Conservation (phyloP, 2,329 filamentous ascomycete genomes). For the Colletotrichum siamense region DNA sequence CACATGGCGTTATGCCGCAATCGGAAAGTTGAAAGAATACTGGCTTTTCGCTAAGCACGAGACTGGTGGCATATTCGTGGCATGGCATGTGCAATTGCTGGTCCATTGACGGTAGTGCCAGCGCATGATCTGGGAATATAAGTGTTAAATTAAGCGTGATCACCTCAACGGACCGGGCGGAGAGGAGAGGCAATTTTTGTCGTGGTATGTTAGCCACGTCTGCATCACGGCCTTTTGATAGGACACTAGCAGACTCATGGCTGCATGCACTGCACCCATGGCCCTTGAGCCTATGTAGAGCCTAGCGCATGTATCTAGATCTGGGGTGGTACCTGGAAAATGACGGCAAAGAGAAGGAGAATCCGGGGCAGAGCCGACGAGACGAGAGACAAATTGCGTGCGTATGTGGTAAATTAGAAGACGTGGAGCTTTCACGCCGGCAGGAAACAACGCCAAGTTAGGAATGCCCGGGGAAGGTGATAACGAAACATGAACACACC, state of each 20-base stretch:
- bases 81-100: background rate
- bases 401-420: background rate
- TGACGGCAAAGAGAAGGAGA: background rate
- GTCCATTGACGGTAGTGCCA: background rate
- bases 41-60: background rate
- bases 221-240: background rate
- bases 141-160: background rate
- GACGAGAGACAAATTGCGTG: background rate
- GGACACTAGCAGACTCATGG: background rate
- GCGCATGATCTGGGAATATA: background rate
- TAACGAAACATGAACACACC: background rate
- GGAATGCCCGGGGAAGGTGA: background rate
- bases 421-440: background rate
- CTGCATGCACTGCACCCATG: background rate
- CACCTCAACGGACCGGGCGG: background rate
- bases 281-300: background rate
- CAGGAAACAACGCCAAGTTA: constrained; percentile 2
- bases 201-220: background rate
- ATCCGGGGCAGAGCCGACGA: background rate
- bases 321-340: background rate
- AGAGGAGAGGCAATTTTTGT: background rate
- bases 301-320: background rate
- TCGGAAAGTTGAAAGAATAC: background rate
- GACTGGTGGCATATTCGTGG: background rate
- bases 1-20: constrained; percentile 1